phyloP scores from a whole-genome alignment of 179 eudicot species.

The Patellifolia procumbens region DNA sequence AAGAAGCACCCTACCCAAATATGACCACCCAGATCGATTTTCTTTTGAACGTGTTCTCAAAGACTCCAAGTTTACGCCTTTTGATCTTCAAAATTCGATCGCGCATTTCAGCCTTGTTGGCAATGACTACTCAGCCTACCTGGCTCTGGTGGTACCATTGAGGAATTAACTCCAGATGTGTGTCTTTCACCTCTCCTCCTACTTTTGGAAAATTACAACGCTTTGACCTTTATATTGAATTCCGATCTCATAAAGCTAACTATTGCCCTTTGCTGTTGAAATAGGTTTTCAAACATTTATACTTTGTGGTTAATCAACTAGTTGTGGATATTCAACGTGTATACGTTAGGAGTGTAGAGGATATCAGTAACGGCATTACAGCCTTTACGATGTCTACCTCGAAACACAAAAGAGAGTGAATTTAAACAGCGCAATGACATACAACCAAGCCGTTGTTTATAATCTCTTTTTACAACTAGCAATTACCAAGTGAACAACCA shows the following conservation, averaged over 20 bases:
- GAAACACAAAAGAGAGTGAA: constrained; percentile 29
- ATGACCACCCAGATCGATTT: constrained; percentile 76
- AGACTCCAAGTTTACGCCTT: constrained; percentile 32
- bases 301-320: constrained; percentile 53
- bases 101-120: constrained; percentile 67
- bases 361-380: constrained; percentile 55
- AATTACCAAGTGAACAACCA: constrained; percentile 45
- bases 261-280: not conserved
- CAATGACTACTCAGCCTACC: constrained; percentile 62
- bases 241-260: not conserved
- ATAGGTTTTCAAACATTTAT: constrained; percentile 48
- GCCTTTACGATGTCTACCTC: constrained; percentile 80
- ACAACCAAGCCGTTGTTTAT: constrained; percentile 47
- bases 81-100: constrained; percentile 48
- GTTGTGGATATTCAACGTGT: constrained; percentile 47
- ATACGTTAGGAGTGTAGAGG: constrained; percentile 54
- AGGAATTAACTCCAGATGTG: constrained; percentile 29
- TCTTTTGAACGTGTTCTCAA: constrained; percentile 38
- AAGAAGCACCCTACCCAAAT: constrained; percentile 62
- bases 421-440: constrained; percentile 47
- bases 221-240: no score
- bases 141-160: constrained; percentile 45
- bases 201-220: no score
- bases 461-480: constrained; percentile 54
- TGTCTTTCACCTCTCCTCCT: not conserved